Evolutionary conservation across 2,329 filamentous ascomycete species (phyloP).

Genomic region (Keithomyces neogunnii): DNA sequence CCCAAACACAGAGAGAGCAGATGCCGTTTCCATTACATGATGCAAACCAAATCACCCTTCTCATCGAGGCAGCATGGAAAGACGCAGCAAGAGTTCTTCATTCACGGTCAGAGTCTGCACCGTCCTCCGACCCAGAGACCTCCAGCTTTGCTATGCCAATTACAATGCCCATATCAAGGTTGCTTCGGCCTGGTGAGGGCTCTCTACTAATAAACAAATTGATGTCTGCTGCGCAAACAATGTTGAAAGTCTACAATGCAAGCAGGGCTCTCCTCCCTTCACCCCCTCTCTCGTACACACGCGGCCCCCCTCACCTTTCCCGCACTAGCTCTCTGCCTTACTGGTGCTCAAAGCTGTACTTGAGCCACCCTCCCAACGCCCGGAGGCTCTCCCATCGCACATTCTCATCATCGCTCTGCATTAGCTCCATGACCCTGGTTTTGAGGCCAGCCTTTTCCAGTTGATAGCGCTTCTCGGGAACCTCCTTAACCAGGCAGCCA

Average conservation of each 20-base stretch:
- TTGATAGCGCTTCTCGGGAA: conserved; percentile 71
- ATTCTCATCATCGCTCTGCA: conserved; percentile 80
- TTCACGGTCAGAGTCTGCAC: neutral
- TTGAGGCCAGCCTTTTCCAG: conserved; percentile 82
- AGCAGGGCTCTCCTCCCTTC: neutral
- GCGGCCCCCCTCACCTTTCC: neutral
- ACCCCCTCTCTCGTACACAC: no score
- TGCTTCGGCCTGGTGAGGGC: neutral
- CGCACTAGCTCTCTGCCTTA: conserved; percentile 7
- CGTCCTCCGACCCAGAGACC: no score
- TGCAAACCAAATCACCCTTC: neutral
- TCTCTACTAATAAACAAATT: neutral
- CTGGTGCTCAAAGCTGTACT: conserved; percentile 50
- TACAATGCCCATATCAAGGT: no score
- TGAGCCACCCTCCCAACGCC: conserved; percentile 62
- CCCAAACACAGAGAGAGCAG: neutral
- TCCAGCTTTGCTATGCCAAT: neutral
- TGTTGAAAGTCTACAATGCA: neutral
- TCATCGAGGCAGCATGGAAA: no score
- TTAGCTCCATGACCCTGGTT: conserved; percentile 83
- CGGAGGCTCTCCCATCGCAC: conserved; percentile 89
- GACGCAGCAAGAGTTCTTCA: neutral
- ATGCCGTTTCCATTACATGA: neutral
- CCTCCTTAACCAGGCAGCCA: conserved; percentile 79
- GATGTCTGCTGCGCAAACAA: neutral